These are phyloP conservation scores for Talaromyces sp. DNA, from an alignment of 2,329 filamentous ascomycete species.

Conservation along the genomic window DNA sequence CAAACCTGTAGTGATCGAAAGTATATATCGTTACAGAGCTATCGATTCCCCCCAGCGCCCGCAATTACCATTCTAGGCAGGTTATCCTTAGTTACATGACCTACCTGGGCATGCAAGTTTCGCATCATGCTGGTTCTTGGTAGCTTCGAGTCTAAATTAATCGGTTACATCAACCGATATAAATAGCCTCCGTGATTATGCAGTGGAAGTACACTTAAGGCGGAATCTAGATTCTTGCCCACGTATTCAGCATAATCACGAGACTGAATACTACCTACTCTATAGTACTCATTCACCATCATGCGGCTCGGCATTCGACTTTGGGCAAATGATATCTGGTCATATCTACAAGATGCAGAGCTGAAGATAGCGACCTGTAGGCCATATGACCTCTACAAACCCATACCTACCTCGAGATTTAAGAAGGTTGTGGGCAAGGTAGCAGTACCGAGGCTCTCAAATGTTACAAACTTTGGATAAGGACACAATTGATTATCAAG, in stretches of 20 bases:
- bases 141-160: not conserved
- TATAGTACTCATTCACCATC: not conserved
- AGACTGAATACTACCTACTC: not conserved
- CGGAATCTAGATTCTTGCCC: not conserved
- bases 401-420: not conserved
- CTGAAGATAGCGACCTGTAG: not conserved
- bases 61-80: not conserved
- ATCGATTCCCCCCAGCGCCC: not conserved
- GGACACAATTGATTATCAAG: not conserved
- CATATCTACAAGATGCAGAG: not conserved
- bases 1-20: not conserved
- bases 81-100: not conserved
- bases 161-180: constrained; percentile 11
- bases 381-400: not conserved
- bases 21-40: not conserved
- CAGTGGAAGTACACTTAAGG: not conserved
- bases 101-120: not conserved
- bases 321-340: not conserved
- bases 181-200: not conserved
- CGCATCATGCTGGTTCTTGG: not conserved
- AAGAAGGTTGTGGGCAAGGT: not conserved
- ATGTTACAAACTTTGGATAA: not conserved
- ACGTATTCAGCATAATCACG: not conserved
- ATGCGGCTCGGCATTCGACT: not conserved
- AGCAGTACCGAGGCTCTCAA: not conserved